Evolutionary conservation across 192 early-diverging fungal species (phyloP).

Genomic region (Glomus cerebriforme): DNA sequence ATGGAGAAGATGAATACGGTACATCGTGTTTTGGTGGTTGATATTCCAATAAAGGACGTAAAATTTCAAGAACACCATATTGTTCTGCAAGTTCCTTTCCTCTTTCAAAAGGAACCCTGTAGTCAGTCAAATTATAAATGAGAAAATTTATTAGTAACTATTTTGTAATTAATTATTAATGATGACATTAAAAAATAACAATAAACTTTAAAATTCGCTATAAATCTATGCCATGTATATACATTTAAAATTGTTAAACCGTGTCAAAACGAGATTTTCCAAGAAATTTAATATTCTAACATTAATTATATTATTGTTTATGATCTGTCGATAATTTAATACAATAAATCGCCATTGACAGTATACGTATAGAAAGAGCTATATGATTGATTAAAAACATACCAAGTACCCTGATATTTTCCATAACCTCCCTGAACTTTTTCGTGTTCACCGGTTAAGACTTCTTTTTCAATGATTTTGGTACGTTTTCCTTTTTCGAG

Average conservation of each 20-base stretch:
- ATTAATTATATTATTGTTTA: background rate
- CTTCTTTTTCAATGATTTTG: conserved; percentile 86
- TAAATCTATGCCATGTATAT: background rate
- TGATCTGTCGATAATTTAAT: background rate
- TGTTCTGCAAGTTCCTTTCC: conserved; percentile 83
- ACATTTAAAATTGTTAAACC: background rate
- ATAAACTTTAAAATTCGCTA: background rate
- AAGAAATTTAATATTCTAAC: too few relatives aligned
- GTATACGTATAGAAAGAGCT: too few relatives aligned
- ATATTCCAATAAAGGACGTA: conserved; percentile 83
- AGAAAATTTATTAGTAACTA: background rate
- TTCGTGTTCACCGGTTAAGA: conserved; percentile 80
- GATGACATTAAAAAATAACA: too few relatives aligned
- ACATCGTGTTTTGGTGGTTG: conserved; percentile 57
- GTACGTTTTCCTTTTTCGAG: conserved; percentile 85
- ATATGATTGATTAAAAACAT: conserved; percentile 25
- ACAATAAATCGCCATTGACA: too few relatives aligned
- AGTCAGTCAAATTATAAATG: background rate
- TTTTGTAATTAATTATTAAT: background rate
- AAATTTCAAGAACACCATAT: conserved; percentile 70
- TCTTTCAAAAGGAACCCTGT: conserved; percentile 83
- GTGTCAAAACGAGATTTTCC: background rate
- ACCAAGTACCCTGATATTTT: conserved; percentile 93
- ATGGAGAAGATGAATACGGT: conserved; percentile 27
- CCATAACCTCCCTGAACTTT: conserved; percentile 97